A percentile compares a stretch with the other conserved stretches of the same genome.
phyloP scores from a whole-genome alignment of 2,329 filamentous ascomycete genomes.

The Trichoderma sp. region DNA sequence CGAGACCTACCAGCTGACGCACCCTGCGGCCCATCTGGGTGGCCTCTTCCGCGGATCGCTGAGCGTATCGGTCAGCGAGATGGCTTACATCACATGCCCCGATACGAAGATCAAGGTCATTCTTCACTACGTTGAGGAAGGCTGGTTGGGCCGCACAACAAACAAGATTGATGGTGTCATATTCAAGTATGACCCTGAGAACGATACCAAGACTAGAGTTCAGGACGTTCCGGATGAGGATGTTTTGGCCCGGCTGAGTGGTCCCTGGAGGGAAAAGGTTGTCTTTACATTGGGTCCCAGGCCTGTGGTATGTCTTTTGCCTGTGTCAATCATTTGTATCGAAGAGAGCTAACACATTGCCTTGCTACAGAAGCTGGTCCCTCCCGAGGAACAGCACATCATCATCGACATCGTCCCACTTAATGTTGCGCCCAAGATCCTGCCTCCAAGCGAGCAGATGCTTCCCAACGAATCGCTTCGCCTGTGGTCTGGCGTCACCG shows the following conservation, averaged over 20 bases:
- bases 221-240: conserved; percentile 86
- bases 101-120: conserved; percentile 90
- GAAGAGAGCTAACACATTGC: neutral
- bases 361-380: conserved; percentile 43
- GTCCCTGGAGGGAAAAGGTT: conserved; percentile 78
- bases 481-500: conserved; percentile 86
- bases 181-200: conserved; percentile 86
- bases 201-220: conserved; percentile 76
- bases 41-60: conserved; percentile 85
- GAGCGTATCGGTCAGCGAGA: conserved; percentile 86
- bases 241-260: conserved; percentile 77
- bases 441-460: conserved; percentile 77
- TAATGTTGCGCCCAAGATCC: conserved; percentile 72
- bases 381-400: conserved; percentile 64
- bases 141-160: conserved; percentile 88
- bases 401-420: conserved; percentile 90
- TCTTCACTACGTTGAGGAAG: conserved; percentile 88
- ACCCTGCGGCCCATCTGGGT: conserved; percentile 89
- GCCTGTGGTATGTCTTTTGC: conserved; percentile 56
- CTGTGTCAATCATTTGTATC: too few relatives aligned
- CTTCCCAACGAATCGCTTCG: conserved; percentile 85
- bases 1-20: conserved; percentile 93
- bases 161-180: conserved; percentile 90
- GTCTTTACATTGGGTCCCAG: conserved; percentile 62
- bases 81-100: conserved; percentile 85